A percentile compares a stretch with the other conserved stretches of the same genome.
Conservation (phyloP, 805 yeast species). For the Pichia cabralensis region DNA sequence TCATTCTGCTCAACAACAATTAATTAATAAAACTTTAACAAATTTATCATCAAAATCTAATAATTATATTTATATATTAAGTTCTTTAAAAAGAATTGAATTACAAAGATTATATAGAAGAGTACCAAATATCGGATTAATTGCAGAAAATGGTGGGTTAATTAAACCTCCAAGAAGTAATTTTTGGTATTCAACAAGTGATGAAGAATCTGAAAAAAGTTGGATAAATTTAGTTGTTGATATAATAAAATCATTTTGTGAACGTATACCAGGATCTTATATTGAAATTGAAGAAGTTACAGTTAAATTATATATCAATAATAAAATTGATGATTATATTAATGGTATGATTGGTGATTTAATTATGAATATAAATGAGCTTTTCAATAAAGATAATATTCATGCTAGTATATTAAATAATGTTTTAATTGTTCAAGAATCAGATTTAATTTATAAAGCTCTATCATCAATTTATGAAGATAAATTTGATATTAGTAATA, state of each 20-base stretch:
- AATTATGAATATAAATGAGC: constrained; percentile 73
- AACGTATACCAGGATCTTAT: constrained; percentile 71
- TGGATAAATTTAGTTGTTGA: constrained; percentile 55
- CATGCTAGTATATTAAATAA: constrained; percentile 71
- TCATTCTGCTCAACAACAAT: constrained; percentile 49
- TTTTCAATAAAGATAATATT: constrained; percentile 50
- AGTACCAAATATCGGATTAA: constrained; percentile 61
- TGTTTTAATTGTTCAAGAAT: constrained; percentile 63
- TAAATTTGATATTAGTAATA: constrained; percentile 13
- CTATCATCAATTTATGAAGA: constrained; percentile 40
- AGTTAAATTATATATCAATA: constrained; percentile 67
- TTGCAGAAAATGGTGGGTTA: constrained; percentile 87
- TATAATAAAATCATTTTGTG: constrained; percentile 51
- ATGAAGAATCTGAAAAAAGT: constrained; percentile 40
- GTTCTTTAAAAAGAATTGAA: constrained; percentile 52
- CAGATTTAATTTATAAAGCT: constrained; percentile 47
- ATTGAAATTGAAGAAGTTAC: constrained; percentile 68
- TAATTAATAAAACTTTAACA: constrained; percentile 44
- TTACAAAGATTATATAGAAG: constrained; percentile 61
- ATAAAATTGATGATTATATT: constrained; percentile 52
- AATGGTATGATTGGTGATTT: constrained; percentile 70
- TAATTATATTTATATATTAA: constrained; percentile 64
- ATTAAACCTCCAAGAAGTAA: constrained; percentile 43
- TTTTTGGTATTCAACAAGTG: constrained; percentile 56
- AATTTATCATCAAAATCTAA: constrained; percentile 48